phyloP scores from a whole-genome alignment of 23 red algal genomes.

The Gracilaria gracilis region DNA sequence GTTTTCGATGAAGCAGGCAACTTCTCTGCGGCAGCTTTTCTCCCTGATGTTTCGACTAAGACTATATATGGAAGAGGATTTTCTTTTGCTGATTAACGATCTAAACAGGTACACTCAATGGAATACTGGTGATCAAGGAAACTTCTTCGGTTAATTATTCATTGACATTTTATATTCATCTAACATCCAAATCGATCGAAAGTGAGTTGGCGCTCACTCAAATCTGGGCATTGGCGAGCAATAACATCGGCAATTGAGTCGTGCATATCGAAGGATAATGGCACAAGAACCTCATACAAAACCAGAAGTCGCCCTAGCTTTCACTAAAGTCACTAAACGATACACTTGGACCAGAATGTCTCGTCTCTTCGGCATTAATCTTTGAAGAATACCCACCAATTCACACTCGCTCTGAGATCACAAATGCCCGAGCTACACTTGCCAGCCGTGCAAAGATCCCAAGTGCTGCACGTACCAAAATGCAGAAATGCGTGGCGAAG shows the following conservation, averaged over 20 bases:
- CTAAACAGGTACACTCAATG: conserved; percentile 27
- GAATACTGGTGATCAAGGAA: conserved; percentile 35
- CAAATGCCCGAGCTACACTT: neutral
- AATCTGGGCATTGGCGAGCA: conserved; percentile 33
- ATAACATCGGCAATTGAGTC: conserved; percentile 23
- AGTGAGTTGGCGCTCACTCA: conserved; percentile 14
- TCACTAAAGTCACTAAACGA: conserved; percentile 49
- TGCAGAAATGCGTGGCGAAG: too few relatives aligned
- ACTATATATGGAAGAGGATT: conserved; percentile 34
- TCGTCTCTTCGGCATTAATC: conserved; percentile 23
- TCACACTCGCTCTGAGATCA: neutral
- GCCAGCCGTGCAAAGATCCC: neutral
- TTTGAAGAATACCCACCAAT: conserved; percentile 35
- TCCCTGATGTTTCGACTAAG: conserved; percentile 19
- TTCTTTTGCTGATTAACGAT: conserved; percentile 11
- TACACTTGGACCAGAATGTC: conserved; percentile 20
- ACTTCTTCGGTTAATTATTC: conserved; percentile 11
- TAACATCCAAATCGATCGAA: conserved; percentile 12
- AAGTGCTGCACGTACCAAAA: too few relatives aligned
- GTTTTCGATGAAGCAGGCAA: conserved; percentile 33
- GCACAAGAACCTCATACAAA: neutral
- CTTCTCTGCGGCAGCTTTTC: conserved; percentile 33
- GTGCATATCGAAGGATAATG: conserved; percentile 29
- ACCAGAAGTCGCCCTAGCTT: neutral
- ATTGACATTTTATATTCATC: neutral